A percentile compares a stretch with the other conserved stretches of the same genome.
Evolutionary conservation across 1,139 yeast genomes (phyloP).

Genomic region (Scheffersomyces cryptocercus): DNA sequence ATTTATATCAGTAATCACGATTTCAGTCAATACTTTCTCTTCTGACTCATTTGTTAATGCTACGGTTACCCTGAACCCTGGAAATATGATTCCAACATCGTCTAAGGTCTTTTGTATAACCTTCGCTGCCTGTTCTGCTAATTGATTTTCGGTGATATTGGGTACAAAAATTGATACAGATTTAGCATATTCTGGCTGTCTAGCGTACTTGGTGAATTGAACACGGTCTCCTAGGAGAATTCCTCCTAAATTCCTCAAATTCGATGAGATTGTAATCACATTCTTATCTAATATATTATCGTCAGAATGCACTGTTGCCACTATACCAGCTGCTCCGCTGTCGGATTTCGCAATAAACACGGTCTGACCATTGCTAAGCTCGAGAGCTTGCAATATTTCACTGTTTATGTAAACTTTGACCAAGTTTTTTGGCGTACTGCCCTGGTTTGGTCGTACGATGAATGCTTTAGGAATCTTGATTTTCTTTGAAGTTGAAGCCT

Average conservation of each 20-base stretch:
- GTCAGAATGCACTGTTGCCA: constrained; percentile 46
- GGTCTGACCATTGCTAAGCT: constrained; percentile 54
- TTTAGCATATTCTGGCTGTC: constrained; percentile 54
- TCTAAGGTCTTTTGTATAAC: constrained; percentile 40
- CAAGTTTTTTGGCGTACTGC: constrained; percentile 26
- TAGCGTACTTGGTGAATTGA: constrained; percentile 40
- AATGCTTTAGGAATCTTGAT: constrained; percentile 47
- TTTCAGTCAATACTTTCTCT: constrained; percentile 1
- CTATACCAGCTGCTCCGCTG: constrained; percentile 42
- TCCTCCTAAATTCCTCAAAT: constrained; percentile 55
- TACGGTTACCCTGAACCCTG: constrained; percentile 43
- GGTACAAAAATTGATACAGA: constrained; percentile 16
- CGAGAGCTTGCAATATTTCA: constrained; percentile 54
- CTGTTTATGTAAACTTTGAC: constrained; percentile 52
- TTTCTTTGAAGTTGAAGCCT: constrained; percentile 34
- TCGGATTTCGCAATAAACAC: constrained; percentile 53
- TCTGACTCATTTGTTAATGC: constrained; percentile 5
- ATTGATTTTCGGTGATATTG: constrained; percentile 2
- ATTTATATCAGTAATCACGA: constrained; percentile 25
- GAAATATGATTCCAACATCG: constrained; percentile 56
- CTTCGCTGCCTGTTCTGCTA: constrained; percentile 5
- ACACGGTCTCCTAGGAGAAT: constrained; percentile 75
- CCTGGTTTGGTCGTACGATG: constrained; percentile 59
- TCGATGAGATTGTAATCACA: constrained; percentile 53
- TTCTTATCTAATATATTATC: constrained; percentile 43